Percentiles rank a stretch among this genome's conserved stretches.
Conservation (phyloP, 2,329 filamentous ascomycete species). For the Penicillium sp. region DNA sequence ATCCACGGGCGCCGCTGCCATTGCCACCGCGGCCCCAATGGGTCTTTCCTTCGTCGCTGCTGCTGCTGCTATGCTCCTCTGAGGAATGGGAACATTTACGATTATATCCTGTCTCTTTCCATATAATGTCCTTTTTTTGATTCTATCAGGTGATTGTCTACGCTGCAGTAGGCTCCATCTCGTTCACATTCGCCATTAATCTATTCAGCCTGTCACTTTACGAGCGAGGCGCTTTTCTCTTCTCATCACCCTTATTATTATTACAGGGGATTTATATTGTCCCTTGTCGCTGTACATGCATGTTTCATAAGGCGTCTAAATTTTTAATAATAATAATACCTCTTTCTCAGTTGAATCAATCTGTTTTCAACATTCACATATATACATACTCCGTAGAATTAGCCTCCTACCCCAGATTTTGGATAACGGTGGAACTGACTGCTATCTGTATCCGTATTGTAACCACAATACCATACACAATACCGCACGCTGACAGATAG, state of each 20-base stretch:
- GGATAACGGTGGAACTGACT: no score
- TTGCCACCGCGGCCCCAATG: constrained; percentile 33
- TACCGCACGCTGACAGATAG: background rate
- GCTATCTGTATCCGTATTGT: background rate
- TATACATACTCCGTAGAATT: no score
- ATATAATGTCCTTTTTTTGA: background rate
- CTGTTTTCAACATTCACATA: no score
- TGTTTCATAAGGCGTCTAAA: constrained; percentile 6
- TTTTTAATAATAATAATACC: background rate
- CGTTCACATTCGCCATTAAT: background rate
- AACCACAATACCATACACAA: background rate
- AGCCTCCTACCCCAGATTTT: background rate
- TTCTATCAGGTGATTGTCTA: background rate
- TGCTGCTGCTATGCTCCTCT: constrained; percentile 42
- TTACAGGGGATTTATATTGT: background rate
- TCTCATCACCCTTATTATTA: background rate
- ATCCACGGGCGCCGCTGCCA: constrained; percentile 25
- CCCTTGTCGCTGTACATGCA: constrained; percentile 11
- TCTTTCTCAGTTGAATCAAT: no score
- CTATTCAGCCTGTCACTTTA: background rate
- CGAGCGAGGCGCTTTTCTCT: background rate
- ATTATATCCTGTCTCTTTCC: background rate
- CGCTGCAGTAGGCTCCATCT: background rate
- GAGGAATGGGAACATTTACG: constrained; percentile 16
- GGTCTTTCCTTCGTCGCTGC: constrained; percentile 38